phyloP scores from a whole-genome alignment of 345 rosid species.

The Arabis alpina region DNA sequence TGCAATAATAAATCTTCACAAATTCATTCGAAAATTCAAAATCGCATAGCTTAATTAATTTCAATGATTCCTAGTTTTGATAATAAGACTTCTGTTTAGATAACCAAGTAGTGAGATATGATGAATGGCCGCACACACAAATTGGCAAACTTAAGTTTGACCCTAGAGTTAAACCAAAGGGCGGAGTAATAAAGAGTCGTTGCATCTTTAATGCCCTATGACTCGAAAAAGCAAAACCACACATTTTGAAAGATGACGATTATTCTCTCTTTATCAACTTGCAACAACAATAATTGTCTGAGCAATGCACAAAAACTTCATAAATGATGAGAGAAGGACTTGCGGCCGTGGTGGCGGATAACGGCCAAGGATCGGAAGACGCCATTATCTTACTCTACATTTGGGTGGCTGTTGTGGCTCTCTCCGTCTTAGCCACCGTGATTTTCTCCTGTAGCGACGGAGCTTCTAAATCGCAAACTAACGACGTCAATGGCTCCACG shows the following conservation, averaged over 20 bases:
- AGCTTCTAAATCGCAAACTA: slow-evolving; percentile 46
- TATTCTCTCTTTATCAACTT: slow-evolving; percentile 31
- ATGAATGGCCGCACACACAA: slow-evolving; percentile 24
- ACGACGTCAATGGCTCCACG: slow-evolving; percentile 38
- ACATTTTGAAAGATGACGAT: slow-evolving; percentile 15
- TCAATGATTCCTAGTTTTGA: background rate
- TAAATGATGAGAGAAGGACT: slow-evolving; percentile 48
- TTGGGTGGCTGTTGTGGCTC: slow-evolving; percentile 47
- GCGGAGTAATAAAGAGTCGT: slow-evolving; percentile 8
- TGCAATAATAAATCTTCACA: no score
- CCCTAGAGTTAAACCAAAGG: slow-evolving; percentile 40
- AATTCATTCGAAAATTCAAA: no score
- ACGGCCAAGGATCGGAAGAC: slow-evolving; percentile 14
- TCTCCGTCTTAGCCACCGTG: slow-evolving; percentile 41
- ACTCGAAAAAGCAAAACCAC: slow-evolving; percentile 35
- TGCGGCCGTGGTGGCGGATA: slow-evolving; percentile 2
- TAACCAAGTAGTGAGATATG: slow-evolving; percentile 15
- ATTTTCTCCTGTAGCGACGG: slow-evolving; percentile 60
- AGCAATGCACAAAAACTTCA: background rate
- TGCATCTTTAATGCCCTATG: slow-evolving; percentile 37
- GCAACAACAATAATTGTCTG: background rate
- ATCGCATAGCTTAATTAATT: no score
- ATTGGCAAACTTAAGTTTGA: slow-evolving; percentile 11
- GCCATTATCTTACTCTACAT: slow-evolving; percentile 28
- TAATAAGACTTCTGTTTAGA: background rate